phyloP scores from a whole-genome alignment of 805 yeast genomes.

The Brettanomyces anomalus region DNA sequence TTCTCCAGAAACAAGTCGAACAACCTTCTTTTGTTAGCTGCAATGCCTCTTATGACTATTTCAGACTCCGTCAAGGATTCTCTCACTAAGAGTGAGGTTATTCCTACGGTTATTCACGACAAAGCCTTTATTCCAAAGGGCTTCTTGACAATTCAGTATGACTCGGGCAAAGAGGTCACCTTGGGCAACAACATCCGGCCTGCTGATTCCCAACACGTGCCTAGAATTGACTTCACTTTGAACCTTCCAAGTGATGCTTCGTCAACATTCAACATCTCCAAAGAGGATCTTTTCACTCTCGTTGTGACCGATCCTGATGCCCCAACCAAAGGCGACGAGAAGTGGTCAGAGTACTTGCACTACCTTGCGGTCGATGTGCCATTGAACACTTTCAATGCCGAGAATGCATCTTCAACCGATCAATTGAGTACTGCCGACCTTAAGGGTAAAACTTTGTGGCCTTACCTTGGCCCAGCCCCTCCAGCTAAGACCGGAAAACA shows the following conservation, averaged over 20 bases:
- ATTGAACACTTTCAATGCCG: conserved; percentile 30
- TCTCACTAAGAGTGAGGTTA: conserved; percentile 36
- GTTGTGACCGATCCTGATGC: conserved; percentile 93
- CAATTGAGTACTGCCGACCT: conserved; percentile 28
- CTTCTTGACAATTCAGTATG: conserved; percentile 54
- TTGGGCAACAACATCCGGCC: conserved; percentile 68
- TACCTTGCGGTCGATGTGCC: conserved; percentile 52
- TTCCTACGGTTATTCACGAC: conserved; percentile 45
- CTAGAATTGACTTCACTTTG: conserved; percentile 58
- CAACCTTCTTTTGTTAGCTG: background rate
- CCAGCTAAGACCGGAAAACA: conserved; percentile 81
- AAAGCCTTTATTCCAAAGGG: conserved; percentile 33
- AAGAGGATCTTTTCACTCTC: conserved; percentile 54
- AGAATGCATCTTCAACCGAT: conserved; percentile 12
- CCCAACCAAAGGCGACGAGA: conserved; percentile 71
- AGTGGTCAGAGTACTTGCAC: conserved; percentile 85
- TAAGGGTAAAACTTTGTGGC: conserved; percentile 35
- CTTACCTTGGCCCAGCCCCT: conserved; percentile 84
- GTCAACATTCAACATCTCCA: conserved; percentile 26
- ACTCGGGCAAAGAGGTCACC: conserved; percentile 47
- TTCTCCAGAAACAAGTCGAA: background rate
- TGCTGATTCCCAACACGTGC: conserved; percentile 58
- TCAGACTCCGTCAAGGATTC: conserved; percentile 47
- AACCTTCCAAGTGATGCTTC: conserved; percentile 21
- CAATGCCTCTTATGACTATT: conserved; percentile 34